These are phyloP conservation scores for Trametes sp. DNA, from an alignment of 1,284 basidiomycete species.

Conservation along the genomic window DNA sequence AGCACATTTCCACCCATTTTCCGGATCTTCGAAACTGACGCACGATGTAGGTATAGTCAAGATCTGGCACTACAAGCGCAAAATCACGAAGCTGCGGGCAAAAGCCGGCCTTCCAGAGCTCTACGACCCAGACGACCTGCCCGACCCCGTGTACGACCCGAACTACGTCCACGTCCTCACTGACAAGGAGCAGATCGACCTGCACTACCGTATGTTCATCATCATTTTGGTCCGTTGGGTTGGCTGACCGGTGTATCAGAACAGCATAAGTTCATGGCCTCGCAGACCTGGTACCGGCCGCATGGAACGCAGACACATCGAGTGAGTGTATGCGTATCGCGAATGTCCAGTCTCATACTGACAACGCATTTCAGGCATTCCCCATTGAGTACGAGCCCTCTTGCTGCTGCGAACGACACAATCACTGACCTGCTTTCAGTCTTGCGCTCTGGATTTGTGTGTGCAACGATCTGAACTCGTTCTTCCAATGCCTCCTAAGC, in stretches of 20 bases:
- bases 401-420: neutral
- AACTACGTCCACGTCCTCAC: conserved; percentile 81
- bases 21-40: neutral
- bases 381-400: conserved; percentile 65
- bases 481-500: conserved; percentile 84
- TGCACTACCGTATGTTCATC: conserved; percentile 66
- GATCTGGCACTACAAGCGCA: conserved; percentile 78
- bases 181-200: conserved; percentile 72
- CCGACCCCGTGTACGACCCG: conserved; percentile 76
- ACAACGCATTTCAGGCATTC: conserved; percentile 65
- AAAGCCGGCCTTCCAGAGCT: conserved; percentile 71
- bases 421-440: conserved; percentile 43
- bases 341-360: conserved; percentile 9
- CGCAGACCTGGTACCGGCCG: conserved; percentile 88
- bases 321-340: conserved; percentile 45
- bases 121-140: conserved; percentile 78
- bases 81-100: conserved; percentile 61
- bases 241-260: conserved; percentile 47
- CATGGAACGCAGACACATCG: conserved; percentile 88
- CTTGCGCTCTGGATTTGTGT: conserved; percentile 69
- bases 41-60: conserved; percentile 62
- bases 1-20: conserved; percentile 37
- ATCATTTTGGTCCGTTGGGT: neutral
- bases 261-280: conserved; percentile 70
- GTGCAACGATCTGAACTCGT: conserved; percentile 81